Evolutionary conservation across 139 green algal genomes (phyloP).

Genomic region (Chlorella sp.): DNA sequence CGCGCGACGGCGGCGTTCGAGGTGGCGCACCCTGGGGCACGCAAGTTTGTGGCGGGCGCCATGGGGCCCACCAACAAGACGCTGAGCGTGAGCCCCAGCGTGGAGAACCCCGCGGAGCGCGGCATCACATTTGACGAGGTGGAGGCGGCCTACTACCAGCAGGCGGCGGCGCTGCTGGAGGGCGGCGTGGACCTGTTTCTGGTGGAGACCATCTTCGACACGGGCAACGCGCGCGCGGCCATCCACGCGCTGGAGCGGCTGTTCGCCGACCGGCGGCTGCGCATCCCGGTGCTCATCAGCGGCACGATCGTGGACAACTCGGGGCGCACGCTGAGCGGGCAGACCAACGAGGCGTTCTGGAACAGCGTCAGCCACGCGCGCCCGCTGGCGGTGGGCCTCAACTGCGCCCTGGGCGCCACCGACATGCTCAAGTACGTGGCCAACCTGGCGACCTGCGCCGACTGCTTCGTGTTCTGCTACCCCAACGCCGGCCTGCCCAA

Average conservation of each 20-base stretch:
- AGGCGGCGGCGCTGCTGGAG: constrained; percentile 83
- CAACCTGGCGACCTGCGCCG: constrained; percentile 84
- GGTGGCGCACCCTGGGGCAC: constrained; percentile 71
- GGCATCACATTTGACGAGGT: constrained; percentile 97
- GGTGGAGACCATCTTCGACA: constrained; percentile 99
- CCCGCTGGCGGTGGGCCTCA: constrained; percentile 94
- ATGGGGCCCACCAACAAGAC: constrained; percentile 98
- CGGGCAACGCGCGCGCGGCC: constrained; percentile 96
- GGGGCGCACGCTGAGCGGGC: constrained; percentile 93
- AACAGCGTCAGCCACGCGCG: constrained; percentile 91
- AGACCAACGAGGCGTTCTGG: constrained; percentile 99
- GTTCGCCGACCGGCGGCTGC: constrained; percentile 78
- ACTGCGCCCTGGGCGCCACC: constrained; percentile 94
- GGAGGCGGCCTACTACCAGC: constrained; percentile 92
- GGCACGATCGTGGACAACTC: constrained; percentile 97
- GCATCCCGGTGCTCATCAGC: constrained; percentile 93
- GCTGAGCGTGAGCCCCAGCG: constrained; percentile 91
- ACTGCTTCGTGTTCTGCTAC: constrained; percentile 98
- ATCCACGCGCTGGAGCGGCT: constrained; percentile 93
- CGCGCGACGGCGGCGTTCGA: constrained; percentile 71
- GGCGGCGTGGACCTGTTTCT: constrained; percentile 96
- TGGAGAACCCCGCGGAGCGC: constrained; percentile 96
- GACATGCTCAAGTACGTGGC: constrained; percentile 97
- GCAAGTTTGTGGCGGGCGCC: constrained; percentile 93
- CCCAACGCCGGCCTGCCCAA: constrained; percentile 98